Evolutionary conservation across 306 rosid genomes (phyloP).

Genomic region (Prunus mongolica): DNA sequence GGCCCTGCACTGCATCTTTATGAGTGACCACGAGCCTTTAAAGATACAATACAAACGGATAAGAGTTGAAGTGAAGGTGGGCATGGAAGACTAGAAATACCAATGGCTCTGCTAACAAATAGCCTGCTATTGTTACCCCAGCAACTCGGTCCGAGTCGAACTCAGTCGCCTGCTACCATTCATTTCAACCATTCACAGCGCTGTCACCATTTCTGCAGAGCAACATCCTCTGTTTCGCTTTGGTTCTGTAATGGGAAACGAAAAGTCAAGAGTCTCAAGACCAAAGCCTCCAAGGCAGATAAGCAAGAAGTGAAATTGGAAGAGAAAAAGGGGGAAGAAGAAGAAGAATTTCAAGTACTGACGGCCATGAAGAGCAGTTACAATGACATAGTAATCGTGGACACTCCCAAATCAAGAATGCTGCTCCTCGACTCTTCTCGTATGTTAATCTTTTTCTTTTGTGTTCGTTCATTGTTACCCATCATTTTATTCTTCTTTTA

Average conservation of each 20-base stretch:
- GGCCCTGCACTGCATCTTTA: neutral
- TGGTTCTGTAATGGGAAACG: neutral
- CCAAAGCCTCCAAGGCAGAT: conserved; percentile 7
- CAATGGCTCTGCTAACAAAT: neutral
- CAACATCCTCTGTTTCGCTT: neutral
- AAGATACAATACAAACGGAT: neutral
- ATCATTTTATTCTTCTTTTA: conserved; percentile 1
- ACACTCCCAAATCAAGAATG: conserved; percentile 59
- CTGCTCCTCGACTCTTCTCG: conserved; percentile 80
- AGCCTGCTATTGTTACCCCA: neutral
- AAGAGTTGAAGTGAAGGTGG: neutral
- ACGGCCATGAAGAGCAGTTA: conserved; percentile 43
- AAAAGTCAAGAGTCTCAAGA: neutral
- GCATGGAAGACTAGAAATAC: neutral
- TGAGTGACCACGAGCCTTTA: neutral
- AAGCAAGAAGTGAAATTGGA: conserved; percentile 16
- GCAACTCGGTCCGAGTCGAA: conserved; percentile 1
- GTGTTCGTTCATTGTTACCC: neutral
- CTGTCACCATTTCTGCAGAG: neutral
- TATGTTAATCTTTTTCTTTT: conserved; percentile 12
- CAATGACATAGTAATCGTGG: conserved; percentile 72
- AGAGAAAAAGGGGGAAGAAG: conserved; percentile 28
- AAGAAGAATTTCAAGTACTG: conserved; percentile 49
- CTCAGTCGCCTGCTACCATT: neutral
- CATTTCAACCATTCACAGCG: neutral